Evolutionary conservation across 331 rosid species (phyloP), one percentile per base, ranked within the genome.

Genomic region (Erythrophleum ivorense): DNA sequence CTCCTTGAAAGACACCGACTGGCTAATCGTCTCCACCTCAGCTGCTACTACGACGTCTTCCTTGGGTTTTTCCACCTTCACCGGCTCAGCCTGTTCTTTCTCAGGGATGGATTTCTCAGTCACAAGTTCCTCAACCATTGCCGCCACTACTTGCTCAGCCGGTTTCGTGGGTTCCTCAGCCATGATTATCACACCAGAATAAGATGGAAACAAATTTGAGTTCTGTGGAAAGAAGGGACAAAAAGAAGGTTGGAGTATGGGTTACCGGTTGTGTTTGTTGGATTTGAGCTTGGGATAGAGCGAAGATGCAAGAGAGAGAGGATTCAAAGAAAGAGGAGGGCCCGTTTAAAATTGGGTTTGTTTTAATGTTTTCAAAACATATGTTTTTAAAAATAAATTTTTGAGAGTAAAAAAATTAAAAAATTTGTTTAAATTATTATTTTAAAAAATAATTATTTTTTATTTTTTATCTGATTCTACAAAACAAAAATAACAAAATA

Each of bases 1-100:
- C 34, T 94, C 98, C 88, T 94, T 94, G 85, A 92, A 94, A 31
- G 98, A 94, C 43, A 88, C 93, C 9, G 97, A 94, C 75, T 91
- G 90, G 1, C 91, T 64, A 15, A 85, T 85, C 70, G 85, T 85
- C 36, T 58, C 81, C 10, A 82, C 92, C 3, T 76, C 89, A 1
- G 63, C 86, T 41, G 59, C 86, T 3, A 58, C 84, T 1, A 62
- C 70, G 0, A 62, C 79, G 69, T 67, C 84, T 18, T 41, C 85
- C 59, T 19, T 73, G 3, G 34, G 8, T 3, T 0, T 36, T 4
- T 36, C 40, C 40, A 4, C 40, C 40, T 36, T 4, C 40, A 36
- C 40, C 40, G 5, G 29, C 29, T 24, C 29, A 24, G 29, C 29
- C 29, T 1, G 29, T 24, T 24, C 40, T 36, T 36, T 4, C 5